phyloP scores from a whole-genome alignment of 306 rosid species.

The Prunus davidiana region DNA sequence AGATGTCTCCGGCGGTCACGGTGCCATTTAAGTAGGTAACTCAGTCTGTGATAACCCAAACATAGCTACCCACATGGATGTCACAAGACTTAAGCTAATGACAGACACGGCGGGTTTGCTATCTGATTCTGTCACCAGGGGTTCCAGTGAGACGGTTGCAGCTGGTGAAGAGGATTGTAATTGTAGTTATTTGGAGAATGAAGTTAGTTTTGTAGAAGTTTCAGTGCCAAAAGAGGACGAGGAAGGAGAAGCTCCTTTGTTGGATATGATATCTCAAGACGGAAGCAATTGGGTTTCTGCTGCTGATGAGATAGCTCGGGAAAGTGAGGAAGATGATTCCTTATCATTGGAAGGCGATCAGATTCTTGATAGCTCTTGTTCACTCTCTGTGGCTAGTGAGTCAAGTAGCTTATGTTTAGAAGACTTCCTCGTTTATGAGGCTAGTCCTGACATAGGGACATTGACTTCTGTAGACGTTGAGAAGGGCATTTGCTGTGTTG shows the following conservation, averaged over 20 bases:
- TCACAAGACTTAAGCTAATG: conserved; percentile 73
- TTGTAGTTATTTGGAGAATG: conserved; percentile 43
- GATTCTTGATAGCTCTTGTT: conserved; percentile 62
- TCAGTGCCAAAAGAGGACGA: conserved; percentile 35
- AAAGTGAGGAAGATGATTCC: conserved; percentile 69
- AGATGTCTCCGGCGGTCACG: conserved; percentile 54
- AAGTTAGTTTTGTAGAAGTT: conserved; percentile 28
- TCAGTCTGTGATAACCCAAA: conserved; percentile 67
- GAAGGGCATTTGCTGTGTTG: conserved; percentile 35
- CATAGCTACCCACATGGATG: conserved; percentile 53
- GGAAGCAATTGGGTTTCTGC: conserved; percentile 33
- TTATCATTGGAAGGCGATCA: conserved; percentile 69
- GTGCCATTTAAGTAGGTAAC: conserved; percentile 81
- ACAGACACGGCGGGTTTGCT: conserved; percentile 50
- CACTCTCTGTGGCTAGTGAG: conserved; percentile 69
- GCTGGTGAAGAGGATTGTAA: conserved; percentile 44
- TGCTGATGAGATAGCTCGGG: conserved; percentile 36
- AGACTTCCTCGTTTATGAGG: conserved; percentile 55
- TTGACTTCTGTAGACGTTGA: conserved; percentile 38
- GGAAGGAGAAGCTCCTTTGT: conserved; percentile 28
- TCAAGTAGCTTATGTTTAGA: conserved; percentile 69
- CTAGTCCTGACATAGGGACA: conserved; percentile 44
- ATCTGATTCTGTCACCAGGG: conserved; percentile 51
- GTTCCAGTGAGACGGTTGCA: conserved; percentile 39
- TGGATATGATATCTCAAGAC: conserved; percentile 50